Conservation (phyloP, 805 yeast species). For the Cyberlindnera veronae region DNA sequence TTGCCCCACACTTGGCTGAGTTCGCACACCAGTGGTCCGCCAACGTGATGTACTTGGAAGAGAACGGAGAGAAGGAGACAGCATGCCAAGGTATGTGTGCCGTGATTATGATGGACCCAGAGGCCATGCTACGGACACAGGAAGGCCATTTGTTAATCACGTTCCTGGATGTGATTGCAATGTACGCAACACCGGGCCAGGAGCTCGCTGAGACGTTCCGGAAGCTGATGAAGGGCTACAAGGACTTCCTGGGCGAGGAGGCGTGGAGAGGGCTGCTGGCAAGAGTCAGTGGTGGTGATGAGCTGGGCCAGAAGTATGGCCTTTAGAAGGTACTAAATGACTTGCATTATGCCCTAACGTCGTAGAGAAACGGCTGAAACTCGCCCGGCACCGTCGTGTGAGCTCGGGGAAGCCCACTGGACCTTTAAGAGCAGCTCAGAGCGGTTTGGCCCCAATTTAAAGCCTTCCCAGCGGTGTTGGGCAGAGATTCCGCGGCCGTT, state of each 20-base stretch:
- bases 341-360: no score
- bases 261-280: constrained; percentile 16
- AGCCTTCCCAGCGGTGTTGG: no score
- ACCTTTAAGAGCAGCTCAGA: no score
- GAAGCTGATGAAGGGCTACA: constrained; percentile 43
- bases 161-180: neutral
- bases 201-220: constrained; percentile 41
- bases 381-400: no score
- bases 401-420: no score
- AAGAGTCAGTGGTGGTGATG: neutral
- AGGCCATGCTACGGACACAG: constrained; percentile 32
- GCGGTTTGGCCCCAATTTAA: no score
- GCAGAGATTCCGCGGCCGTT: no score
- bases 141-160: neutral
- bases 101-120: constrained; percentile 62
- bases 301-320: neutral
- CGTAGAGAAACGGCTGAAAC: no score
- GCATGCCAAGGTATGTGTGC: constrained; percentile 83
- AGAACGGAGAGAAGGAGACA: constrained; percentile 84
- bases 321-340: neutral
- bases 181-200: constrained; percentile 19
- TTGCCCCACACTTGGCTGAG: constrained; percentile 55
- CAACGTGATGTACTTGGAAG: constrained; percentile 62
- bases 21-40: constrained; percentile 69
- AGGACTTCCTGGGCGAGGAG: constrained; percentile 42